Evolutionary conservation across 75 land plant species (phyloP).

Genomic region (Adiantum capillusveneris): DNA sequence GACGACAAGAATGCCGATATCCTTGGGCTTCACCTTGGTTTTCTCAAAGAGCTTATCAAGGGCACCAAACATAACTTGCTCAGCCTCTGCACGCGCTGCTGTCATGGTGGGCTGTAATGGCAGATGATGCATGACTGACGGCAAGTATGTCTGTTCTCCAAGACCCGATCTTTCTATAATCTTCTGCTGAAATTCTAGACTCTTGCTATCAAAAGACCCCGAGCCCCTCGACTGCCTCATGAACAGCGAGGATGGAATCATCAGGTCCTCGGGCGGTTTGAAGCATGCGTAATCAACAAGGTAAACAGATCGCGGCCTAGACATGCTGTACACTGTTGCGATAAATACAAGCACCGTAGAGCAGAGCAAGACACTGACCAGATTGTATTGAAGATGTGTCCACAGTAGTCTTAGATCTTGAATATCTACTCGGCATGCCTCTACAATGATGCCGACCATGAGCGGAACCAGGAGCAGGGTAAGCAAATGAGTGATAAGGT

Average conservation of each 20-base stretch:
- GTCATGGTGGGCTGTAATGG: conserved; percentile 50
- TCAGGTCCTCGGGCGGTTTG: conserved; percentile 48
- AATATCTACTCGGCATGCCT: conserved; percentile 44
- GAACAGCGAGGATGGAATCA: conserved; percentile 50
- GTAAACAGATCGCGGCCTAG: conserved; percentile 53
- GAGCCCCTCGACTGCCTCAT: conserved; percentile 41
- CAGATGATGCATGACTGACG: conserved; percentile 32
- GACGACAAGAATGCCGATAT: conserved; percentile 84
- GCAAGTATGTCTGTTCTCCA: conserved; percentile 69
- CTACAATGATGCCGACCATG: conserved; percentile 57
- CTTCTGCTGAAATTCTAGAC: conserved; percentile 55
- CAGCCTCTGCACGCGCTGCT: conserved; percentile 71
- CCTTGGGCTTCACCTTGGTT: conserved; percentile 63
- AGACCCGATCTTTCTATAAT: conserved; percentile 58
- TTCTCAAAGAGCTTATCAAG: conserved; percentile 85
- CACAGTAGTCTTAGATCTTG: conserved; percentile 61
- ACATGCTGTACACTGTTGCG: conserved; percentile 53
- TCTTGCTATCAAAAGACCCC: conserved; percentile 41
- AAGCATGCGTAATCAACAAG: conserved; percentile 70
- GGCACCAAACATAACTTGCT: conserved; percentile 70
- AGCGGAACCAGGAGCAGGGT: conserved; percentile 56
- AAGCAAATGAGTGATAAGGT: conserved; percentile 57
- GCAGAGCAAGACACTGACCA: conserved; percentile 44
- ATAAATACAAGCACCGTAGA: conserved; percentile 56
- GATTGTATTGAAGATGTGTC: conserved; percentile 49